Conservation (phyloP, 768 basidiomycete species). For the Hygrocybe coccinea region DNA sequence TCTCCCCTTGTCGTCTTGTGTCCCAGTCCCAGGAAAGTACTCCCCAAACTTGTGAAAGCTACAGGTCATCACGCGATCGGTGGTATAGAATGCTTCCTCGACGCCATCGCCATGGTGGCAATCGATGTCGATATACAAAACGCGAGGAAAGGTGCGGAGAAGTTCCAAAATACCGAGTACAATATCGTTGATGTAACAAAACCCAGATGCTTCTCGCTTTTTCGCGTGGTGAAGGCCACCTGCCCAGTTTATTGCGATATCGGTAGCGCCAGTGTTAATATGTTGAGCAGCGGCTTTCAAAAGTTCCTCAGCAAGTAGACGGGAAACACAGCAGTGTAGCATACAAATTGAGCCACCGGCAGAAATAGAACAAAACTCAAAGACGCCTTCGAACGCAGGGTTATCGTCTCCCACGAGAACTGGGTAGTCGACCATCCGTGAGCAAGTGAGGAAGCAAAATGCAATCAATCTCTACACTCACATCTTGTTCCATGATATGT, state of each 20-base stretch:
- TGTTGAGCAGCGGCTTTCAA: conserved; percentile 7
- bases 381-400: conserved; percentile 96
- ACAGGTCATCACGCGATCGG: conserved; percentile 97
- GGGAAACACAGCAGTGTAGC: conserved; percentile 22
- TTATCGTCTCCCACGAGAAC: conserved; percentile 87
- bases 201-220: conserved; percentile 98
- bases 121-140: conserved; percentile 97
- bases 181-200: conserved; percentile 90
- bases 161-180: conserved; percentile 95
- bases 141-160: conserved; percentile 89
- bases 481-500: conserved; percentile 84
- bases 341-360: conserved; percentile 99
- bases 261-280: conserved; percentile 70
- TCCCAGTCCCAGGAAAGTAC: conserved; percentile 97
- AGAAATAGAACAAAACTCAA: conserved; percentile 98
- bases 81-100: conserved; percentile 98
- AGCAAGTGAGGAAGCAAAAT: neutral
- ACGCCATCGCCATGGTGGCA: conserved; percentile 99
- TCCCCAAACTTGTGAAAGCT: conserved; percentile 99
- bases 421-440: neutral
- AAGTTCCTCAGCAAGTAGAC: neutral
- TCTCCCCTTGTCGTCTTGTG: conserved; percentile 54
- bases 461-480: conserved; percentile 35
- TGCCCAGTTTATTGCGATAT: conserved; percentile 99
- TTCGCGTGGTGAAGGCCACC: conserved; percentile 98